These are phyloP conservation scores for Nicotiana sylvestris DNA, from an alignment of 257 asterid genomes.

Conservation along the genomic window DNA sequence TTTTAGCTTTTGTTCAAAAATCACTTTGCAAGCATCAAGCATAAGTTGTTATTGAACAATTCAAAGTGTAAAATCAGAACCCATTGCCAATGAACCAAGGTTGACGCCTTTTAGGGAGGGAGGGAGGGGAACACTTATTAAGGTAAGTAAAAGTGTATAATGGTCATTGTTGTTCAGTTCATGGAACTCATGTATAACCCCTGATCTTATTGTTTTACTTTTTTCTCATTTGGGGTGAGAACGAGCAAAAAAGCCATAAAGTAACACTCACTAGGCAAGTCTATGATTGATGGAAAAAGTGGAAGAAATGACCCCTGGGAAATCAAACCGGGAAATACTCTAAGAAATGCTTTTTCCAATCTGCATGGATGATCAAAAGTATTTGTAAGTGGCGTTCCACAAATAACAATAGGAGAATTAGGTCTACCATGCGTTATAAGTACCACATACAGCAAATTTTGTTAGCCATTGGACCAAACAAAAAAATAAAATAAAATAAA, in stretches of 20 bases:
- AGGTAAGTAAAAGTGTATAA: neutral
- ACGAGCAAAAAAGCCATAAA: neutral
- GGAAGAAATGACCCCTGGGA: constrained; percentile 87
- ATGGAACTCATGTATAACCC: neutral
- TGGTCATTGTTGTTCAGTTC: neutral
- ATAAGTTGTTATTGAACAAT: neutral
- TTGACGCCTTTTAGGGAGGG: neutral
- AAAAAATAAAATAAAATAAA: neutral
- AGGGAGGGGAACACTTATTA: neutral
- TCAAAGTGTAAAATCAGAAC: constrained; percentile 1
- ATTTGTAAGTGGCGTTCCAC: neutral
- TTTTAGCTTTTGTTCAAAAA: neutral
- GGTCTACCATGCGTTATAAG: neutral
- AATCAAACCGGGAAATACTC: constrained; percentile 55
- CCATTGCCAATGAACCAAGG: neutral
- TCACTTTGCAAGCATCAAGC: neutral
- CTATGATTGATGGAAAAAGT: constrained; percentile 66
- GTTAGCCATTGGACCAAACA: neutral
- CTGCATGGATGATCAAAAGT: constrained; percentile 32
- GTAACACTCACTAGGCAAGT: constrained; percentile 71
- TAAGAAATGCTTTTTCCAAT: constrained; percentile 50
- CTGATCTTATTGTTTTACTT: neutral
- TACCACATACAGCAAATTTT: neutral
- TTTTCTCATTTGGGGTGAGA: neutral
- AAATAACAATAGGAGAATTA: neutral